phyloP scores from a whole-genome alignment of 805 yeast genomes.

The Kazachstania taianensis region DNA sequence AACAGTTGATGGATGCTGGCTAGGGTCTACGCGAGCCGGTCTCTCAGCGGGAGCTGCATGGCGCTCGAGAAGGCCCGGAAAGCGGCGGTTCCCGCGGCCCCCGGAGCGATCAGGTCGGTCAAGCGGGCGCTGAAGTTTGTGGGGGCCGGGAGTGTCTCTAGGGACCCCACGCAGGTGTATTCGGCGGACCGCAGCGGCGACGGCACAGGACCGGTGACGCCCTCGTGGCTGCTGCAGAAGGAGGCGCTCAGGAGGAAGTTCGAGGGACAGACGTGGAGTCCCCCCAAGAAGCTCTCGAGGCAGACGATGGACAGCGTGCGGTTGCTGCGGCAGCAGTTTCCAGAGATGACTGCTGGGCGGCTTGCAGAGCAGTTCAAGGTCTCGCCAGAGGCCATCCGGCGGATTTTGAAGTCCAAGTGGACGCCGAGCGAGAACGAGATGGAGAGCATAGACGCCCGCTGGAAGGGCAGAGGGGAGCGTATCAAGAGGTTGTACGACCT shows the following conservation, averaged over 20 bases:
- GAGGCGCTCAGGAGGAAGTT: constrained; percentile 53
- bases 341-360: constrained; percentile 49
- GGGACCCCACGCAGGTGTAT: too few species aligned
- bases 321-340: constrained; percentile 42
- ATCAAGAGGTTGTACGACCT: constrained; percentile 23
- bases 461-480: constrained; percentile 40
- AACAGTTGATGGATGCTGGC: too few species aligned
- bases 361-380: constrained; percentile 55
- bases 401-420: constrained; percentile 75
- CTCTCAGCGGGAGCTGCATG: too few species aligned
- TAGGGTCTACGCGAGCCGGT: too few species aligned
- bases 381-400: constrained; percentile 73
- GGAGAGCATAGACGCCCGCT: constrained; percentile 37
- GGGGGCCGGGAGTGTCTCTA: too few species aligned
- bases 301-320: constrained; percentile 59
- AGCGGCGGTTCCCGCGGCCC: too few species aligned
- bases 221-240: constrained; percentile 65
- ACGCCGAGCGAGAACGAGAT: constrained; percentile 49
- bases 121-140: background rate
- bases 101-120: too few species aligned
- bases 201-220: constrained; percentile 27
- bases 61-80: too few species aligned
- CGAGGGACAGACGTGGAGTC: constrained; percentile 52
- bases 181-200: too few species aligned
- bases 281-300: constrained; percentile 55